Percentiles rank a stretch among this genome's conserved stretches.
Conservation (phyloP, 768 basidiomycete species). For the Lentinula guzmanii region DNA sequence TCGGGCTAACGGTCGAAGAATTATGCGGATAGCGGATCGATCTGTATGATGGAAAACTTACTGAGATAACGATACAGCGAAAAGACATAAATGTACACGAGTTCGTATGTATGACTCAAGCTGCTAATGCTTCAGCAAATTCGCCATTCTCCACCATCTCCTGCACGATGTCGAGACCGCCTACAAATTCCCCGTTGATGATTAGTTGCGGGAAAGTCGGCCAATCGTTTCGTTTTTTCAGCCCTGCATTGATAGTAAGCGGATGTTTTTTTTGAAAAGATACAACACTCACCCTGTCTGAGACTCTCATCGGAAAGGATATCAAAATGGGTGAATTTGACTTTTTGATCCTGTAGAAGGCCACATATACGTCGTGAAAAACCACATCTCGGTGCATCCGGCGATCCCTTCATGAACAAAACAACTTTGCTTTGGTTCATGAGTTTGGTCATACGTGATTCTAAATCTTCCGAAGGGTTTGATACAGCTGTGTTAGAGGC, state of each 20-base stretch:
- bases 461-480: constrained; percentile 39
- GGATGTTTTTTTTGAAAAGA: not conserved
- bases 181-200: constrained; percentile 88
- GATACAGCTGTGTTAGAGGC: not conserved
- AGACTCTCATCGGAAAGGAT: constrained; percentile 79
- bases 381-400: constrained; percentile 74
- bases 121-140: constrained; percentile 45
- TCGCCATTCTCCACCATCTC: constrained; percentile 86
- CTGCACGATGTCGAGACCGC: constrained; percentile 89
- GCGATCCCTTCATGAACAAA: constrained; percentile 88
- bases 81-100: not conserved
- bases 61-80: not conserved
- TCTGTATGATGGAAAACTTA: not conserved
- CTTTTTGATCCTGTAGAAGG: constrained; percentile 55
- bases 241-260: constrained; percentile 31
- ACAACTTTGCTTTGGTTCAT: constrained; percentile 81
- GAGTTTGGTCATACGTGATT: constrained; percentile 53
- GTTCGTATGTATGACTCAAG: constrained; percentile 2
- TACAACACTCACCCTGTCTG: constrained; percentile 52
- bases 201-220: constrained; percentile 90
- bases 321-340: constrained; percentile 75
- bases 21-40: not conserved
- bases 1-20: not conserved
- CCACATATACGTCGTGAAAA: constrained; percentile 75
- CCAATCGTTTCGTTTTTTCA: constrained; percentile 81